Conservation (phyloP, 768 basidiomycete species). For the Mycena rosella region DNA sequence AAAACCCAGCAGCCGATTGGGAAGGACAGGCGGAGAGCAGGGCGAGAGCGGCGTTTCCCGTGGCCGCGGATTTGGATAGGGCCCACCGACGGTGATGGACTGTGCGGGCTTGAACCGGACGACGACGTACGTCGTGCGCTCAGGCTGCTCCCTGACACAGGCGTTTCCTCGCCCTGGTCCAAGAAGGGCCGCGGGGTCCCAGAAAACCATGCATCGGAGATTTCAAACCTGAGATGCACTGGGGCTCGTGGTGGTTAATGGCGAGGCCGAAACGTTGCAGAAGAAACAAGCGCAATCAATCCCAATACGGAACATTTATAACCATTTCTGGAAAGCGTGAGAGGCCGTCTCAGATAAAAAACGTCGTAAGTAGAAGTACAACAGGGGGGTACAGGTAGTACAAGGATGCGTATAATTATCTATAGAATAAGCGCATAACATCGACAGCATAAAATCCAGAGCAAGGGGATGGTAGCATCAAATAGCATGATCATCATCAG, state of each 20-base stretch:
- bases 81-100: neutral
- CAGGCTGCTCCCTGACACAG: too few relatives aligned
- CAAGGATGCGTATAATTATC: conserved; percentile 4
- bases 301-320: neutral
- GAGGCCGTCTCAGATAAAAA: neutral
- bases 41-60: neutral
- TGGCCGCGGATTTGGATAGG: neutral
- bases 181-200: too few relatives aligned
- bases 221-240: too few relatives aligned
- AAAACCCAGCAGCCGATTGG: neutral
- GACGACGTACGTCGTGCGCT: neutral
- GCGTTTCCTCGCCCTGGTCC: too few relatives aligned
- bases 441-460: conserved; percentile 2
- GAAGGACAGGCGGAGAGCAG: too few relatives aligned
- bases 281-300: neutral
- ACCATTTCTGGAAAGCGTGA: neutral
- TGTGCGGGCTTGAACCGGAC: neutral
- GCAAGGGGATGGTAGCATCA: conserved; percentile 2
- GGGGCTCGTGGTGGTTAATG: neutral
- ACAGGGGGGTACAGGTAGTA: conserved; percentile 4
- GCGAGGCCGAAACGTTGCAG: neutral
- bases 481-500: neutral
- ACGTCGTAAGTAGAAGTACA: neutral
- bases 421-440: conserved; percentile 1
- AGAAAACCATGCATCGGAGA: too few relatives aligned